Conservation (phyloP, 192 early-diverging fungal genomes). For the Entomortierella parvispora region DNA sequence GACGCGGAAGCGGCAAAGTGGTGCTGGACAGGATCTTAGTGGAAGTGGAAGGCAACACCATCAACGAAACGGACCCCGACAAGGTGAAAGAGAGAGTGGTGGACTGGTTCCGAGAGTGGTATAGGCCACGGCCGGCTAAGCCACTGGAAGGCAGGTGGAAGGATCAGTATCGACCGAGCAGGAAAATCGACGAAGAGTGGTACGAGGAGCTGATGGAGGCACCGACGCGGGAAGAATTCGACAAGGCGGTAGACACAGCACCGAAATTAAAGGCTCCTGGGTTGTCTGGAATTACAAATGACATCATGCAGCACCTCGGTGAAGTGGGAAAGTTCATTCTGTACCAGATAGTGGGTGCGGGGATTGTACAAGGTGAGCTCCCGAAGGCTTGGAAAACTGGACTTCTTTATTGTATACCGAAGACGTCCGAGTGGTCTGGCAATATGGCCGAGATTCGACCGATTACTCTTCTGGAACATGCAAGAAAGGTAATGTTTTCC, state of each 20-base stretch:
- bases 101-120: constrained; percentile 13
- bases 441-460: constrained; percentile 1
- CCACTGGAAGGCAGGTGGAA: background rate
- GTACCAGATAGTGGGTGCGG: background rate
- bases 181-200: constrained; percentile 5
- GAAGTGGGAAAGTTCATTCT: background rate
- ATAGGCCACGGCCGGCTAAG: background rate
- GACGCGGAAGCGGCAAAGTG: background rate
- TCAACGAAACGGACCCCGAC: background rate
- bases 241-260: background rate
- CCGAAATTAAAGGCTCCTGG: constrained; percentile 19
- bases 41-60: background rate
- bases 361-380: background rate
- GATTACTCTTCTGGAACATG: constrained; percentile 11
- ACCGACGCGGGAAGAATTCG: background rate
- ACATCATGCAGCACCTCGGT: constrained; percentile 2
- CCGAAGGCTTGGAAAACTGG: background rate
- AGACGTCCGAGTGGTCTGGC: background rate
- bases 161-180: background rate
- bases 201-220: constrained; percentile 20
- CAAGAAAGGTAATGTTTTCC: constrained; percentile 5
- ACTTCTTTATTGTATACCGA: constrained; percentile 1
- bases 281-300: constrained; percentile 3
- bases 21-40: constrained; percentile 7
- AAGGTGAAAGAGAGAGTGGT: constrained; percentile 1